Conservation (phyloP, 2,329 filamentous ascomycete genomes). For the Trichoderma cornu-damae region DNA sequence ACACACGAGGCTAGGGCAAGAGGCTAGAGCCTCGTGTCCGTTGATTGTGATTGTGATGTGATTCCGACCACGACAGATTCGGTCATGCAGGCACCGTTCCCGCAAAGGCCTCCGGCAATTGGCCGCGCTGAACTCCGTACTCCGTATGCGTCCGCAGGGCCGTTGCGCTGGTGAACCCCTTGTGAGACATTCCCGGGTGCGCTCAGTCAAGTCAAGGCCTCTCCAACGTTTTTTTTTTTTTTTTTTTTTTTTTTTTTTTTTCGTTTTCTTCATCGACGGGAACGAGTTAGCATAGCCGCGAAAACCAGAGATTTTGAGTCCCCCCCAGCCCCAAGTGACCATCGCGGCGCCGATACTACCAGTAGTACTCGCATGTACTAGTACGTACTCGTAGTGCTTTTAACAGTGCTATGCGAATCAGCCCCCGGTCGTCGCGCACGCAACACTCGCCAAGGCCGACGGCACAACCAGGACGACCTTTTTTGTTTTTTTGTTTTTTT, state of each 20-base stretch:
- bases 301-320: too few species aligned
- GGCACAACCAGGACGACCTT: neutral
- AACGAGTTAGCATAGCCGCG: neutral
- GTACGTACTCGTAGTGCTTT: too few species aligned
- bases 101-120: conserved; percentile 14
- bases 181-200: conserved; percentile 12
- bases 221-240: too few species aligned
- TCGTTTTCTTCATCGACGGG: neutral
- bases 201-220: neutral
- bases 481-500: neutral
- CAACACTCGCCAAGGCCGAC: neutral
- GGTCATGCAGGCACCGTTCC: conserved; percentile 16
- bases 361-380: too few species aligned
- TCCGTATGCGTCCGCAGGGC: conserved; percentile 11
- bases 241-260: too few species aligned
- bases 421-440: neutral
- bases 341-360: neutral
- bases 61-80: neutral
- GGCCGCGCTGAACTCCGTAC: conserved; percentile 13
- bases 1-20: too few species aligned
- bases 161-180: neutral
- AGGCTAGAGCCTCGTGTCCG: neutral
- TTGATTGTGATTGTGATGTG: conserved; percentile 13
- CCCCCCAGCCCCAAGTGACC: neutral
- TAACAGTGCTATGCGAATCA: too few species aligned